Evolutionary conservation across 2,329 filamentous ascomycete species (phyloP), one percentile per base, ranked within the genome.

Genomic region (Cryphonectria parasitica): DNA sequence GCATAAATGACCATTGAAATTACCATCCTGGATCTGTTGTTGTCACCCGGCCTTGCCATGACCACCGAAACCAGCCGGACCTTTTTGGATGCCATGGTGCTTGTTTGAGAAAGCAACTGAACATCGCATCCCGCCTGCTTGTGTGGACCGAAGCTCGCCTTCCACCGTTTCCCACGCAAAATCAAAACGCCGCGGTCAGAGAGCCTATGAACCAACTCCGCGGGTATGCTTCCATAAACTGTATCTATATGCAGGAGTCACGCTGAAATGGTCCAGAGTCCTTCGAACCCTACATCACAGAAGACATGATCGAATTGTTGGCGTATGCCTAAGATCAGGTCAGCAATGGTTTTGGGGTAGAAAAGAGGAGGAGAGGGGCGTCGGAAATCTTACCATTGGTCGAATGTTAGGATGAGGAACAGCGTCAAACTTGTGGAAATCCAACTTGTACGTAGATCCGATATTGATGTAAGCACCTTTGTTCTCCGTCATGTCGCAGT

Each of bases 391-490:
- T 80, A 90, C 91, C 91, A 99, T 99, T 19, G 96, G 95, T 81
- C 92, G 94, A 80, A 99, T 96, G 77, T 97, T 89, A 17, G 96
- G 96, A 85, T 99, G 96, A 73, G 95, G 95, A 68, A 99, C 96
- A 10, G 96, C 96, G 76, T 98, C 95, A 76, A 99, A 99, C 79
- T 97, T 91, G 80, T 96, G 89, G 83, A 93, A 99, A 52, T 93
- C 85, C 76, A 98, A 90, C 86, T 98, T 97, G 80, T 97, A 93
- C 73, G 97, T 93, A 22, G 93, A 88, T 43, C 93, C 92, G 74
- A 99, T 92, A 82, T 99, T 98, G 88, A 99, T 99, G 82, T 97
- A 99, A 25, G 96, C 96, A 74, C 96, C 96, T 84, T 95, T 96
- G 83, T 99, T 99, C 84, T 97, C 95, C 0, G 96, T 98, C 76